These are phyloP conservation scores for Zymoseptoria pseudotritici DNA, from an alignment of 2,329 filamentous ascomycete genomes.

Conservation along the genomic window DNA sequence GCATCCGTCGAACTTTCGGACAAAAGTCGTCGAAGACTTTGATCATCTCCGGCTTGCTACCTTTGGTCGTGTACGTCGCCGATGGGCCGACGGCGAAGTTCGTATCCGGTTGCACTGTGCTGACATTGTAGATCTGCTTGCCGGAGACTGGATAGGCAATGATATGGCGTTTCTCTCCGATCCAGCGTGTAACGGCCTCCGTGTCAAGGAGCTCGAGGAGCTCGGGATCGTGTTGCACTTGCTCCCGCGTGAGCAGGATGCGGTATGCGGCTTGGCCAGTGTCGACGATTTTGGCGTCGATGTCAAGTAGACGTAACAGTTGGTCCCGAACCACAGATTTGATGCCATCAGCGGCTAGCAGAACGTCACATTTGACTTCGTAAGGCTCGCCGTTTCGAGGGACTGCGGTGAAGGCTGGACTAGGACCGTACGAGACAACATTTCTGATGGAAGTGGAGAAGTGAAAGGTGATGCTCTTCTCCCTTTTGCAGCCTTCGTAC, in stretches of 20 bases:
- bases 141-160: slow-evolving; percentile 68
- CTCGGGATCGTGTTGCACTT: slow-evolving; percentile 61
- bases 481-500: slow-evolving; percentile 60
- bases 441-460: slow-evolving; percentile 53
- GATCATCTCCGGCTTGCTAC: slow-evolving; percentile 54
- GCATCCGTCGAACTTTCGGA: slow-evolving; percentile 53
- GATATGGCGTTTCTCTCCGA: slow-evolving; percentile 67
- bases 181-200: slow-evolving; percentile 65
- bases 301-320: slow-evolving; percentile 48
- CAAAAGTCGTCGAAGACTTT: slow-evolving; percentile 54
- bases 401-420: slow-evolving; percentile 52
- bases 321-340: slow-evolving; percentile 41
- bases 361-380: slow-evolving; percentile 43
- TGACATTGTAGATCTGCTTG: slow-evolving; percentile 61
- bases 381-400: slow-evolving; percentile 49
- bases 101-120: slow-evolving; percentile 53
- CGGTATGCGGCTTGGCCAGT: slow-evolving; percentile 73
- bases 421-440: slow-evolving; percentile 53
- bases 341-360: slow-evolving; percentile 44
- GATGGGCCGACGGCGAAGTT: slow-evolving; percentile 53
- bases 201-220: slow-evolving; percentile 59
- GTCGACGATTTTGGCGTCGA: slow-evolving; percentile 52
- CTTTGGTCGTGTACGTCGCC: slow-evolving; percentile 57
- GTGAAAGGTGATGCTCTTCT: slow-evolving; percentile 60
- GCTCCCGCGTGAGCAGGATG: slow-evolving; percentile 63